These are phyloP conservation scores for Vigna trinervia DNA, from an alignment of 306 rosid species.

Conservation along the genomic window DNA sequence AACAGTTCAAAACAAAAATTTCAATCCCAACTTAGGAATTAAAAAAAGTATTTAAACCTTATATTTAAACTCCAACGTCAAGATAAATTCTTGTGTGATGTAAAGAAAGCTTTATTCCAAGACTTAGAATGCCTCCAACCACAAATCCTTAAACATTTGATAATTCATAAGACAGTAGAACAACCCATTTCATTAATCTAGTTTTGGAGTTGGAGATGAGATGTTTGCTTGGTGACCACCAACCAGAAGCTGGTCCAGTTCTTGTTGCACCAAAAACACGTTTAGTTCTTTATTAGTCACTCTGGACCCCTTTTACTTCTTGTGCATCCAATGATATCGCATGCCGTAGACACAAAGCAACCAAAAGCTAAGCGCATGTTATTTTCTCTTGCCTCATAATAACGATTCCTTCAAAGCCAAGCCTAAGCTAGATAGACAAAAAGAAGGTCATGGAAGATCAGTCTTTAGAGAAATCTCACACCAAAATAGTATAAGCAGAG, in stretches of 20 bases:
- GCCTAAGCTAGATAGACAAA: neutral
- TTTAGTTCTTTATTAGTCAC: neutral
- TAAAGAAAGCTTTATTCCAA: neutral
- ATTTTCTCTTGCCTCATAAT: neutral
- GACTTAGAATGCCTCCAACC: neutral
- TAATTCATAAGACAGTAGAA: neutral
- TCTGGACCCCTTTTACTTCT: neutral
- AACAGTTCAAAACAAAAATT: too few species aligned
- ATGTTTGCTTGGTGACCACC: constrained; percentile 11
- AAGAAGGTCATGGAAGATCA: too few species aligned
- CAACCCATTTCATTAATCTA: neutral
- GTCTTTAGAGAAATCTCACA: too few species aligned
- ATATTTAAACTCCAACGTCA: too few species aligned
- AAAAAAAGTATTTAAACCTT: too few species aligned
- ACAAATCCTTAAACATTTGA: neutral
- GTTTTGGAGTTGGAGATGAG: neutral
- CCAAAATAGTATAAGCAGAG: too few species aligned
- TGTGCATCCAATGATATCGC: constrained; percentile 28
- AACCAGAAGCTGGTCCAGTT: neutral
- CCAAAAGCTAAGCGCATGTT: neutral
- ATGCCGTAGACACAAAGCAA: constrained; percentile 48
- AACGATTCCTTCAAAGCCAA: constrained; percentile 41
- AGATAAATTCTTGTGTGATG: too few species aligned
- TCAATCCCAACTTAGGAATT: too few species aligned
- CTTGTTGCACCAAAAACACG: constrained; percentile 30